These are phyloP conservation scores for Acanthochlamys bracteata DNA, from an alignment of 106 monocot species.

Conservation along the genomic window DNA sequence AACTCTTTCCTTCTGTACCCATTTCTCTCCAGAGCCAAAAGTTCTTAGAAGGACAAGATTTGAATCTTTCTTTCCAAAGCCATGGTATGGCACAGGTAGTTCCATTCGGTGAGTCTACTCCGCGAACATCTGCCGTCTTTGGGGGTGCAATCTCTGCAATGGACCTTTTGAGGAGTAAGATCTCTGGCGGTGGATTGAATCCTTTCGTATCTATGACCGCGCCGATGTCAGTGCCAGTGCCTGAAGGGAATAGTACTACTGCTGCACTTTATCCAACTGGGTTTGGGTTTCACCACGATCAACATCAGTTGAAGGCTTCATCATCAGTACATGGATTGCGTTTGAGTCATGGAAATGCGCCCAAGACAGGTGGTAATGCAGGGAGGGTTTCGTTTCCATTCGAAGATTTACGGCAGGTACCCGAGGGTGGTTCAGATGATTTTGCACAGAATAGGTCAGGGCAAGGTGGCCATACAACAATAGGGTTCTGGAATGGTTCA, in stretches of 20 bases:
- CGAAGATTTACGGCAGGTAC: constrained; percentile 21
- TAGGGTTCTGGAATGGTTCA: constrained; percentile 24
- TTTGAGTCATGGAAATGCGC: neutral
- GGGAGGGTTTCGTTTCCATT: constrained; percentile 24
- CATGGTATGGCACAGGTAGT: neutral
- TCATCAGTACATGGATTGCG: neutral
- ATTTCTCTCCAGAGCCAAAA: neutral
- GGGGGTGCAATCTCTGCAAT: constrained; percentile 8
- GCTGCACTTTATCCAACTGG: neutral
- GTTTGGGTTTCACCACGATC: constrained; percentile 15
- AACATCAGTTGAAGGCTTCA: neutral
- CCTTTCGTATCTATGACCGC: constrained; percentile 10
- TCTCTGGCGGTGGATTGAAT: constrained; percentile 5
- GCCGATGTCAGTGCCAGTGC: neutral
- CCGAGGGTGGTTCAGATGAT: neutral
- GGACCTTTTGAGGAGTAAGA: constrained; percentile 18
- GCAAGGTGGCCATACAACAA: constrained; percentile 9
- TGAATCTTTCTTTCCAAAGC: constrained; percentile 11
- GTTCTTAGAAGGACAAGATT: constrained; percentile 1
- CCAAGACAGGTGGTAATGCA: neutral
- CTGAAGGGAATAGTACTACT: neutral
- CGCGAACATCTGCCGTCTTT: neutral
- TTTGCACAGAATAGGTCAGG: constrained; percentile 2
- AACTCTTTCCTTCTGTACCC: neutral
- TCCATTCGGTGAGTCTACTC: neutral